A percentile compares a stretch with the other conserved stretches of the same genome.
Evolutionary conservation across 1,284 basidiomycete genomes (phyloP).

Genomic region (Irpex sp.): DNA sequence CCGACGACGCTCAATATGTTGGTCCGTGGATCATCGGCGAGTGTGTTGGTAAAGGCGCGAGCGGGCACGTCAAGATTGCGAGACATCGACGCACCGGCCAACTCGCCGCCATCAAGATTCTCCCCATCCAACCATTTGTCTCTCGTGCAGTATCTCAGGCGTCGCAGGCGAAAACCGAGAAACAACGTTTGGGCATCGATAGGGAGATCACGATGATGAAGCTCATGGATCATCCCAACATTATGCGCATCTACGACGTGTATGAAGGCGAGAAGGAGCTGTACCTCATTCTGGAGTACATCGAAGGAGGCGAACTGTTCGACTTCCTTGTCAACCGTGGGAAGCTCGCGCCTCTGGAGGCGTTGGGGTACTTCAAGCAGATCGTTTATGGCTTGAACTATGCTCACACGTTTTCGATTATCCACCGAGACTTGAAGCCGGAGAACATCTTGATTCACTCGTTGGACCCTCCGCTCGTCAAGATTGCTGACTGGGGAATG

Average conservation of each 20-base stretch:
- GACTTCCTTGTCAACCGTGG: constrained; percentile 95
- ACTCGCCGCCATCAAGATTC: constrained; percentile 97
- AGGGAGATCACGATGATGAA: constrained; percentile 99
- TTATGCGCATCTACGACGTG: constrained; percentile 95
- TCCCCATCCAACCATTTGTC: constrained; percentile 84
- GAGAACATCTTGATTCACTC: constrained; percentile 94
- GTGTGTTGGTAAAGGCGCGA: constrained; percentile 93
- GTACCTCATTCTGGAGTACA: constrained; percentile 95
- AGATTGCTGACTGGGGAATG: constrained; percentile 99
- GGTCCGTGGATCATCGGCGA: constrained; percentile 89
- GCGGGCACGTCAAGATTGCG: constrained; percentile 94
- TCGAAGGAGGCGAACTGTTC: constrained; percentile 97
- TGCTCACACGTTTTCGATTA: constrained; percentile 97
- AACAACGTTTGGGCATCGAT: constrained; percentile 90
- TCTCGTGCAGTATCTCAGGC: constrained; percentile 62
- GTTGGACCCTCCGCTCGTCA: constrained; percentile 81
- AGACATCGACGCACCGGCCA: constrained; percentile 86
- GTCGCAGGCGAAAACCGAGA: constrained; percentile 80
- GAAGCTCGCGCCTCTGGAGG: constrained; percentile 79
- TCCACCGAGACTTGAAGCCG: constrained; percentile 98
- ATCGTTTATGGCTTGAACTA: constrained; percentile 97
- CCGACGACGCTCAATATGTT: constrained; percentile 70
- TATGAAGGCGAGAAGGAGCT: constrained; percentile 93
- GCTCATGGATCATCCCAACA: constrained; percentile 97
- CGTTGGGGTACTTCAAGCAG: constrained; percentile 94